Evolutionary conservation across 306 rosid species (phyloP).

Genomic region (Sicyos baderoa): DNA sequence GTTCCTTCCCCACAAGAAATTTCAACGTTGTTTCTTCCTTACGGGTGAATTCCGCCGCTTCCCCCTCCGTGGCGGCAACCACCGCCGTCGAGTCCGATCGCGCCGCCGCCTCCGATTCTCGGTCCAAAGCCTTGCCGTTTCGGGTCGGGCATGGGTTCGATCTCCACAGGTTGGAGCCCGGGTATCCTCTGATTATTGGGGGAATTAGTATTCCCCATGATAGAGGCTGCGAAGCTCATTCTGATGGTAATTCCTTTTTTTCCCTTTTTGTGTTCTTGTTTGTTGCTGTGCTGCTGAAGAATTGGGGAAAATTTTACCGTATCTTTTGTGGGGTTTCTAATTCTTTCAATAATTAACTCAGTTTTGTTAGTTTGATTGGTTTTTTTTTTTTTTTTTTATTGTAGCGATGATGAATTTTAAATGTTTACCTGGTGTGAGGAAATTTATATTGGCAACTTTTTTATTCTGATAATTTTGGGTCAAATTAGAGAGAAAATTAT

Average conservation of each 20-base stretch:
- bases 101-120: slow-evolving; percentile 29
- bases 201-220: slow-evolving; percentile 88
- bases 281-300: not conserved
- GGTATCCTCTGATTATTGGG: slow-evolving; percentile 88
- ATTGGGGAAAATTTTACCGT: not conserved
- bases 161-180: slow-evolving; percentile 85
- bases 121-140: slow-evolving; percentile 62
- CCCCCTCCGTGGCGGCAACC: slow-evolving; percentile 32
- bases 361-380: not conserved
- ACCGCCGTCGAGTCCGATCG: slow-evolving; percentile 32
- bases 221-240: slow-evolving; percentile 93
- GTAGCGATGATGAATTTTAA: not conserved
- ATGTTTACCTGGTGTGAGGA: not conserved
- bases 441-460: not conserved
- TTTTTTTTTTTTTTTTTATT: not conserved
- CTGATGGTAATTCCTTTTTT: slow-evolving; percentile 54
- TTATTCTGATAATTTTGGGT: not conserved
- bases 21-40: not conserved
- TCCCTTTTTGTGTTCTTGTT: not conserved
- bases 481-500: not conserved
- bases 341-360: not conserved
- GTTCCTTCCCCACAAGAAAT: not conserved
- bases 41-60: slow-evolving; percentile 4
- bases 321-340: not conserved
- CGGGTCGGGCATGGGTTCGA: slow-evolving; percentile 94